Evolutionary conservation across 257 asterid species (phyloP), one percentile per base, ranked within the genome.

Genomic region (Paraleonurus japonicus): DNA sequence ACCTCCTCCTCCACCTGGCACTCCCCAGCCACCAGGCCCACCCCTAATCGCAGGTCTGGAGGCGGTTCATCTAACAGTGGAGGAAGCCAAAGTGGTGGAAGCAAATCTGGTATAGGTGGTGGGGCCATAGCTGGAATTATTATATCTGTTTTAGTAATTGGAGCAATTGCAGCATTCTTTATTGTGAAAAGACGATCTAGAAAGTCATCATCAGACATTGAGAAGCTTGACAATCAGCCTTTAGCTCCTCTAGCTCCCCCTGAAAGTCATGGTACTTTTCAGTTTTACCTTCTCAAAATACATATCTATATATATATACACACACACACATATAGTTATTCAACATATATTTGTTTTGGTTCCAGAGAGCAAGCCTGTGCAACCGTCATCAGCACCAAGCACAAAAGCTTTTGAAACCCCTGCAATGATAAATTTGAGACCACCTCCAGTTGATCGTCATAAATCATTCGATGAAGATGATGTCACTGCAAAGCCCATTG

Each of bases 1-100:
- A 19, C 96, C 96, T 64, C 95, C 98, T 61, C 95, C 98, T 43
- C 98, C 98, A 22, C 98, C 97, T 28, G 97, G 98, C 78, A 83
- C 97, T 28, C 98, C 97, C 90, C 98, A 7, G 87, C 88, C 79
- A 69, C 69, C 80, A 84, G 80, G 55, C 92, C 94, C 61, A 75
- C 37, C 76, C 75, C 79, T 26, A 79, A 78, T 64, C 90, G 78
- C 54, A 80, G 74, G 33, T 65, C 92, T 20, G 92, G 92, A 27
- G 84, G 87, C 69, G 61, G 82, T 68, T 79, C 92, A 6, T 72
- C 90, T 16, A 77, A 48, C 45, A 72, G 75, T 3, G 88, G 80
- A 55, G 82, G 73, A 41, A 68, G 70, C 32, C 84, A 81, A 53
- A 62, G 74, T 37, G 84, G 82, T 33, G 81, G 81, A 32, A 62